Evolutionary conservation across 768 basidiomycete species (phyloP).

Genomic region (Megacollybia marginata): DNA sequence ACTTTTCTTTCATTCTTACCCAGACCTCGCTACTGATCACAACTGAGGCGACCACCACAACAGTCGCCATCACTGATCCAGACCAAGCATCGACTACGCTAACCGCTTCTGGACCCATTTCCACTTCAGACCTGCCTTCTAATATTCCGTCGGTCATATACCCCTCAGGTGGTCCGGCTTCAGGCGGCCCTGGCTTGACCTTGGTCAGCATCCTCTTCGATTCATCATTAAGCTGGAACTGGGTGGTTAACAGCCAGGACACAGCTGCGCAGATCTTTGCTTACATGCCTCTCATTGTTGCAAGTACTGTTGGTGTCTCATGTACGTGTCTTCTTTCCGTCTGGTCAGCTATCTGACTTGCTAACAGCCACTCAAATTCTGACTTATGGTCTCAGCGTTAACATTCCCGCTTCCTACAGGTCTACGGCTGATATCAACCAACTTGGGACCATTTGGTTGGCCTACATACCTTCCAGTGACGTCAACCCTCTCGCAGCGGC

Average conservation of each 20-base stretch:
- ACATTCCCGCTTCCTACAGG: conserved; percentile 50
- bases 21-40: conserved; percentile 33
- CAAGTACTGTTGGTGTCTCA: conserved; percentile 22
- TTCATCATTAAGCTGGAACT: conserved; percentile 53
- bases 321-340: conserved; percentile 18
- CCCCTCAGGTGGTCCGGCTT: conserved; percentile 9
- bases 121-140: conserved; percentile 39
- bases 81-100: conserved; percentile 33
- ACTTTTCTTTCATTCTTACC: conserved; percentile 36
- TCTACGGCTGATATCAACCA: conserved; percentile 34
- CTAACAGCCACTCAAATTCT: conserved; percentile 25
- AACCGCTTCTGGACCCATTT: conserved; percentile 2
- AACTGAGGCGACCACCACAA: conserved; percentile 22
- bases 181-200: conserved; percentile 29
- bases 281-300: conserved; percentile 45
- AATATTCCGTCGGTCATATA: conserved; percentile 57
- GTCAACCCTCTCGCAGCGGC: conserved; percentile 58
- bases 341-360: neutral
- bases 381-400: conserved; percentile 61
- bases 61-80: conserved; percentile 29
- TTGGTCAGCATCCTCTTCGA: conserved; percentile 65
- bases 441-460: conserved; percentile 67
- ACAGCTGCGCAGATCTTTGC: conserved; percentile 75
- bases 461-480: conserved; percentile 49
- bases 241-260: conserved; percentile 49